phyloP scores from a whole-genome alignment of 75 land plant genomes.

The Sequoia sempervirens region DNA sequence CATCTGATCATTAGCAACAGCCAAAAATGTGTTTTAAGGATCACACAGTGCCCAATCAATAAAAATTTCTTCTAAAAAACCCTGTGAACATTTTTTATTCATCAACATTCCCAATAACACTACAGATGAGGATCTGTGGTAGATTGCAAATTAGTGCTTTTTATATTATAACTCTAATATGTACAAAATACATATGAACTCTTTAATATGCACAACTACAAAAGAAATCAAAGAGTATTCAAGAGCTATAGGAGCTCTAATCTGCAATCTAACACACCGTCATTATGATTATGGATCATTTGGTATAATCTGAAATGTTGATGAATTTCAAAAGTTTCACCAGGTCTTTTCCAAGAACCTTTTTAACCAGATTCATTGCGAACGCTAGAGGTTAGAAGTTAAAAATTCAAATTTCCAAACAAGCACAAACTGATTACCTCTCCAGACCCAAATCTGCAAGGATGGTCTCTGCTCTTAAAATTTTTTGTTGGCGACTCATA shows the following conservation, averaged over 20 bases:
- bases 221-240: too few relatives aligned
- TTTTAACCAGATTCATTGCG: not conserved
- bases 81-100: not conserved
- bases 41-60: not conserved
- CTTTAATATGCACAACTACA: too few relatives aligned
- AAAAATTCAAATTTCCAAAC: not conserved
- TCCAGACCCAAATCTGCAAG: slow-evolving; percentile 83
- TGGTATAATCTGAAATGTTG: not conserved
- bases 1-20: slow-evolving; percentile 46
- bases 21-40: not conserved
- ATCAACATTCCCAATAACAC: not conserved
- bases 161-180: not conserved
- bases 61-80: not conserved
- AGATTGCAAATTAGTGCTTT: not conserved
- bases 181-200: not conserved
- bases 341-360: not conserved
- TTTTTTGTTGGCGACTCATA: slow-evolving; percentile 74
- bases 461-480: slow-evolving; percentile 59
- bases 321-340: not conserved
- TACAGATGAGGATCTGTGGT: not conserved
- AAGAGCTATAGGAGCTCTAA: too few relatives aligned
- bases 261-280: too few relatives aligned
- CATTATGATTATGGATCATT: too few relatives aligned
- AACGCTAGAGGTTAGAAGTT: not conserved
- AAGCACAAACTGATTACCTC: slow-evolving; percentile 32